Conservation (phyloP, 345 rosid species). For the Acer negundo region DNA sequence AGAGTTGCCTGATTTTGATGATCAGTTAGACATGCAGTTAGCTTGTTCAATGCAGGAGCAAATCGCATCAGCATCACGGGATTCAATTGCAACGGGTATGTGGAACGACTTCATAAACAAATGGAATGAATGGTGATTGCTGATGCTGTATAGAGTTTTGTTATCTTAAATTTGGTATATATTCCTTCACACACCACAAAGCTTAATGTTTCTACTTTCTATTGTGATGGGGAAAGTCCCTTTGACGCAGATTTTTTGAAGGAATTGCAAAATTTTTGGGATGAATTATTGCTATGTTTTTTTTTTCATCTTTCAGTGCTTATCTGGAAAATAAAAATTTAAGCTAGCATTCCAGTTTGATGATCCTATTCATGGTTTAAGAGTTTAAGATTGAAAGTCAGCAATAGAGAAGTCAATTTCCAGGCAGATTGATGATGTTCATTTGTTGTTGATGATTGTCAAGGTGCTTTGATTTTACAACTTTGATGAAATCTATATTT, state of each 20-base stretch:
- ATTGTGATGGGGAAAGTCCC: too few relatives aligned
- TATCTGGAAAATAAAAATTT: background rate
- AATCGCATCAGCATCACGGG: conserved; percentile 48
- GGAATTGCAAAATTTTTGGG: background rate
- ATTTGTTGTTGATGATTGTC: too few relatives aligned
- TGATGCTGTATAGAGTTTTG: background rate
- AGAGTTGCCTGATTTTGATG: conserved; percentile 49
- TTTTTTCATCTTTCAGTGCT: background rate
- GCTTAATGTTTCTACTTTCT: background rate
- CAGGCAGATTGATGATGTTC: too few relatives aligned
- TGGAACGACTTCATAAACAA: conserved; percentile 76
- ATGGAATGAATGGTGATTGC: conserved; percentile 66
- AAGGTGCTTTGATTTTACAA: too few relatives aligned
- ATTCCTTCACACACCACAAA: background rate
- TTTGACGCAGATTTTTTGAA: background rate
- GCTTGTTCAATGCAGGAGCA: conserved; percentile 51
- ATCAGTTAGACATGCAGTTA: conserved; percentile 56
- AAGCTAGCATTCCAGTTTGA: background rate
- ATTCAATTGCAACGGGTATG: conserved; percentile 63
- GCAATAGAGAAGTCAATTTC: background rate
- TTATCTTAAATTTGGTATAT: background rate
- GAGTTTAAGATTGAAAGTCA: background rate
- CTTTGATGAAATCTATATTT: too few relatives aligned
- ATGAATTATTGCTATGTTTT: background rate
- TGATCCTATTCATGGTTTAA: background rate